phyloP scores from a whole-genome alignment of 2,329 filamentous ascomycete species.

The Talaromyces funiculosus region DNA sequence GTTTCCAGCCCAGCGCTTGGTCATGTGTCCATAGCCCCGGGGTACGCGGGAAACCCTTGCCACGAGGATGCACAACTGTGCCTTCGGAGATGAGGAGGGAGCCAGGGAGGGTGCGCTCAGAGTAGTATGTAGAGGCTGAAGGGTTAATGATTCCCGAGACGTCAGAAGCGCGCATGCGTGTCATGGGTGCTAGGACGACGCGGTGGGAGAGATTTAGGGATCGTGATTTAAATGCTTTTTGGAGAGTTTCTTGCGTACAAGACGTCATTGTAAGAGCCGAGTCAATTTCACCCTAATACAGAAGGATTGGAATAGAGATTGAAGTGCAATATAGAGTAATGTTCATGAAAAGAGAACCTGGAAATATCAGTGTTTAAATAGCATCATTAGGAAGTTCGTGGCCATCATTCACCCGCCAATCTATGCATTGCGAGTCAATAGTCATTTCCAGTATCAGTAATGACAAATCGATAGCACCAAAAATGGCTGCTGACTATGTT shows the following conservation, averaged over 20 bases:
- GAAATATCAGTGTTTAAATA: background rate
- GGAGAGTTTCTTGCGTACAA: background rate
- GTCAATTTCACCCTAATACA: background rate
- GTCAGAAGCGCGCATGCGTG: background rate
- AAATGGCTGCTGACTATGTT: background rate
- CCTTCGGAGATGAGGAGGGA: background rate
- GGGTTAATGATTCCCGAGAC: background rate
- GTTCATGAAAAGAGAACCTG: background rate
- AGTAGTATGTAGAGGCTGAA: background rate
- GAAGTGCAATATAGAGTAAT: background rate
- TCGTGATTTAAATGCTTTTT: background rate
- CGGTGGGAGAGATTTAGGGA: background rate
- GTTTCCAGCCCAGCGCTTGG: background rate
- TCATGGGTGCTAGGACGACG: background rate
- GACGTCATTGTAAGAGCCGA: background rate
- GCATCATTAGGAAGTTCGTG: background rate
- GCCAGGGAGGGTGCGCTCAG: background rate
- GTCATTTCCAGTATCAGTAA: background rate
- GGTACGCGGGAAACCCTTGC: background rate
- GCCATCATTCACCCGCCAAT: background rate
- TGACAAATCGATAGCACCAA: background rate
- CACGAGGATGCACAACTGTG: background rate
- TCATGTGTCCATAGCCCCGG: background rate
- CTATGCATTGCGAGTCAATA: background rate
- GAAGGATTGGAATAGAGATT: background rate